These are phyloP conservation scores for Vicia villosa DNA, from an alignment of 306 rosid species.

Conservation along the genomic window DNA sequence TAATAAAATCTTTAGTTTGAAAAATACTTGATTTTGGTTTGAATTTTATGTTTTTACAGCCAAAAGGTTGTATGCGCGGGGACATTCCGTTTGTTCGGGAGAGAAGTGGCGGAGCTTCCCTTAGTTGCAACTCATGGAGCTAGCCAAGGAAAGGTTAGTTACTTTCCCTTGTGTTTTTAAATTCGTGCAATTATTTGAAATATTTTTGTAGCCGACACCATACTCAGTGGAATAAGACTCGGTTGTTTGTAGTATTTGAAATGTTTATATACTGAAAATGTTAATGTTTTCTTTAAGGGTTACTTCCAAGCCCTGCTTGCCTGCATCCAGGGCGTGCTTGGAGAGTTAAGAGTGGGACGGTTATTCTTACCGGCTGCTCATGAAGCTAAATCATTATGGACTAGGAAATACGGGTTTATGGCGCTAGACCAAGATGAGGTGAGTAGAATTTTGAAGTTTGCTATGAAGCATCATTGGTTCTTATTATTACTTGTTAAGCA, in stretches of 20 bases:
- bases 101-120: constrained; percentile 87
- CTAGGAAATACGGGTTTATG: constrained; percentile 62
- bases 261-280: too few relatives aligned
- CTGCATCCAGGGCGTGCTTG: constrained; percentile 66
- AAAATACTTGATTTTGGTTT: background rate
- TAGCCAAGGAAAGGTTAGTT: constrained; percentile 72
- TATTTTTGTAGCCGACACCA: too few relatives aligned
- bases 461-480: background rate
- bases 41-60: constrained; percentile 42
- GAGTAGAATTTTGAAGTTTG: constrained; percentile 1
- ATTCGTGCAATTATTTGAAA: constrained; percentile 1
- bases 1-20: background rate
- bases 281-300: constrained; percentile 48
- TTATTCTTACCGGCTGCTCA: constrained; percentile 76
- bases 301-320: constrained; percentile 68
- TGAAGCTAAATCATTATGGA: constrained; percentile 78
- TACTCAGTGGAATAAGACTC: too few relatives aligned
- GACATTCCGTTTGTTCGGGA: constrained; percentile 74
- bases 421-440: constrained; percentile 55
- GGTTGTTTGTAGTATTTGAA: too few relatives aligned
- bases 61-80: constrained; percentile 64
- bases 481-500: background rate
- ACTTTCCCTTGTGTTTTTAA: background rate
- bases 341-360: constrained; percentile 51
- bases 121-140: constrained; percentile 65